phyloP scores from a whole-genome alignment of 306 rosid genomes.

The Purshia tridentata region DNA sequence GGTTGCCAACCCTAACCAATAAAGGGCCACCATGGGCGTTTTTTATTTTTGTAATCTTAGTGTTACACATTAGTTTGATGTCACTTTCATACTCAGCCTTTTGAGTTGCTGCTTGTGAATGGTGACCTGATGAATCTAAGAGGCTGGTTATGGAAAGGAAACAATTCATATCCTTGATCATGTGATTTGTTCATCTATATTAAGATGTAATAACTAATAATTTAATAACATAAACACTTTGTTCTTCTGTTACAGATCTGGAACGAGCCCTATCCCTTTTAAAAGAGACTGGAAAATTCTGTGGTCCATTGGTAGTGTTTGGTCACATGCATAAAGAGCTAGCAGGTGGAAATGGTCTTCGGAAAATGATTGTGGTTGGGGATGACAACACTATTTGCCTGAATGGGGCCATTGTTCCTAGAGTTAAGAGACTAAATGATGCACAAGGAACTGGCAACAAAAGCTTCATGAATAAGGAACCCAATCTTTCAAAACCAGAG shows the following conservation, averaged over 20 bases:
- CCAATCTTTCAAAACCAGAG: constrained; percentile 28
- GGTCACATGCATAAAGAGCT: constrained; percentile 91
- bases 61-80: neutral
- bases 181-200: constrained; percentile 1
- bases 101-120: constrained; percentile 11
- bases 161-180: neutral
- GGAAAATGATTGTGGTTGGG: constrained; percentile 73
- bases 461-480: constrained; percentile 25
- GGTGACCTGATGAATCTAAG: neutral
- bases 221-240: neutral
- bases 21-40: neutral
- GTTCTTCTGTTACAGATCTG: constrained; percentile 44
- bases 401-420: constrained; percentile 86
- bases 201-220: constrained; percentile 14
- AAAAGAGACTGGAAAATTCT: constrained; percentile 47
- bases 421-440: constrained; percentile 47
- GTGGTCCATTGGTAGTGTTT: constrained; percentile 66
- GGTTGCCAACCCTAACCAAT: neutral
- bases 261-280: constrained; percentile 56
- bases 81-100: neutral
- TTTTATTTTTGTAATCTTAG: neutral
- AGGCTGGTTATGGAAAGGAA: constrained; percentile 4
- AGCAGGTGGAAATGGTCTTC: constrained; percentile 62
- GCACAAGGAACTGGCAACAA: constrained; percentile 31
- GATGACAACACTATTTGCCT: constrained; percentile 60